Conservation (phyloP, 2,329 filamentous ascomycete species). For the Sphaerulina vaccinii region DNA sequence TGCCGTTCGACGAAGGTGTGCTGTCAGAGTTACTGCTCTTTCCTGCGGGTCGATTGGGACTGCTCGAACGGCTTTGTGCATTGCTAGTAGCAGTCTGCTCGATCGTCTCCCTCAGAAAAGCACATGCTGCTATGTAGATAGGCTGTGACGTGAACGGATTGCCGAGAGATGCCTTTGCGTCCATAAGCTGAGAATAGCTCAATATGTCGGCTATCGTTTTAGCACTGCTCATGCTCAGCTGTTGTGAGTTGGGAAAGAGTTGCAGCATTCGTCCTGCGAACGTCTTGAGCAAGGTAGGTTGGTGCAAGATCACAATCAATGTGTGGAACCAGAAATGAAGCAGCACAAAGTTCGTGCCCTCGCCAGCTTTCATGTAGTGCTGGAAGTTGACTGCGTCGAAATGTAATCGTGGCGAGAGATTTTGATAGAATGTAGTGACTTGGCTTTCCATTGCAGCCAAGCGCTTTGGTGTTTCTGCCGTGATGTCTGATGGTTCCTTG, state of each 20-base stretch:
- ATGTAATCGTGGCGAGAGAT: constrained; percentile 69
- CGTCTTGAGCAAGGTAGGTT: constrained; percentile 76
- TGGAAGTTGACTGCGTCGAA: constrained; percentile 87
- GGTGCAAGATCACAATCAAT: constrained; percentile 78
- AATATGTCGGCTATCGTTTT: constrained; percentile 90
- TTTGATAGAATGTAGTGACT: constrained; percentile 71
- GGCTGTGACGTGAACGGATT: constrained; percentile 87
- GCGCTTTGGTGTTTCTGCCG: constrained; percentile 68
- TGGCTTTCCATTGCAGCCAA: constrained; percentile 78
- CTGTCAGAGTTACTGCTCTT: constrained; percentile 14
- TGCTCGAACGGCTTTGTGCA: constrained; percentile 50
- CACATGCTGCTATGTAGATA: constrained; percentile 87
- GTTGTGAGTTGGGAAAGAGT: constrained; percentile 75
- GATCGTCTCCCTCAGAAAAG: constrained; percentile 80
- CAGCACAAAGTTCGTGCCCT: constrained; percentile 83
- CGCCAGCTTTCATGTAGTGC: constrained; percentile 74
- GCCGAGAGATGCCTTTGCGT: constrained; percentile 80
- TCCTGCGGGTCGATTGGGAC: constrained; percentile 42
- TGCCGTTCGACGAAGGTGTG: constrained; percentile 12
- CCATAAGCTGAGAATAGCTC: constrained; percentile 80
- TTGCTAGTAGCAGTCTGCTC: constrained; percentile 65
- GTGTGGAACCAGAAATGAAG: constrained; percentile 89
- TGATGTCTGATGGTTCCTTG: constrained; percentile 70
- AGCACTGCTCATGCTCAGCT: constrained; percentile 80
- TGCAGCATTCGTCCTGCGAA: constrained; percentile 70